Evolutionary conservation across 148 eudicot species (phyloP).

Genomic region (Suaeda aralocaspica): DNA sequence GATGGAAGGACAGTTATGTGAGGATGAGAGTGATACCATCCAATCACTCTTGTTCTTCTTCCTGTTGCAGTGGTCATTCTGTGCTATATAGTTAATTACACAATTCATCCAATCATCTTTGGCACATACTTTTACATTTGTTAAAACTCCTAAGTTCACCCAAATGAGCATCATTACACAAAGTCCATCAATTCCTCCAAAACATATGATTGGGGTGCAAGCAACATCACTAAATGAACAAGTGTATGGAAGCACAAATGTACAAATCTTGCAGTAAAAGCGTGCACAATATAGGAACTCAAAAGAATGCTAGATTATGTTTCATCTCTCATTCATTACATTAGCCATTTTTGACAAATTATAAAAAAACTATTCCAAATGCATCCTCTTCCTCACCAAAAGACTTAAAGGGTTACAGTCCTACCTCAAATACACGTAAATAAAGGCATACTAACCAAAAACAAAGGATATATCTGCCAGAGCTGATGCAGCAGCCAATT

Average conservation of each 20-base stretch:
- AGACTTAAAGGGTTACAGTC: too few relatives aligned
- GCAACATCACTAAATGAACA: background rate
- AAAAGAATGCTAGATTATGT: background rate
- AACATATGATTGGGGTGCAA: too few relatives aligned
- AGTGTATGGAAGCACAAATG: background rate
- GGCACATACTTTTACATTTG: background rate
- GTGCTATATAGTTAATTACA: slow-evolving; percentile 65
- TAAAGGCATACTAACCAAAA: background rate
- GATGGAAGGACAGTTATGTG: slow-evolving; percentile 99
- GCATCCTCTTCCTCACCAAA: background rate
- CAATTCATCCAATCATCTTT: slow-evolving; percentile 21
- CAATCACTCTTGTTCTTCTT: slow-evolving; percentile 94
- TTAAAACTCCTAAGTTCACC: slow-evolving; percentile 7
- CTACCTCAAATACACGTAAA: slow-evolving; percentile 7
- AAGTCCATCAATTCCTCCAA: background rate
- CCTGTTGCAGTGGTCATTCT: slow-evolving; percentile 80
- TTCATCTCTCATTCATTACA: background rate
- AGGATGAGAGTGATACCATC: slow-evolving; percentile 99
- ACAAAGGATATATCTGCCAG: slow-evolving; percentile 96
- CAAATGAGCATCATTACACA: background rate
- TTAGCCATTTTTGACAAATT: background rate
- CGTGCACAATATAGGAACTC: too few relatives aligned
- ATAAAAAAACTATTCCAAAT: background rate
- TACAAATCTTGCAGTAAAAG: too few relatives aligned
- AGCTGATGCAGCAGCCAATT: slow-evolving; percentile 93